phyloP scores from a whole-genome alignment of 2,329 filamentous ascomycete genomes.

The Aspergillus neotritici region DNA sequence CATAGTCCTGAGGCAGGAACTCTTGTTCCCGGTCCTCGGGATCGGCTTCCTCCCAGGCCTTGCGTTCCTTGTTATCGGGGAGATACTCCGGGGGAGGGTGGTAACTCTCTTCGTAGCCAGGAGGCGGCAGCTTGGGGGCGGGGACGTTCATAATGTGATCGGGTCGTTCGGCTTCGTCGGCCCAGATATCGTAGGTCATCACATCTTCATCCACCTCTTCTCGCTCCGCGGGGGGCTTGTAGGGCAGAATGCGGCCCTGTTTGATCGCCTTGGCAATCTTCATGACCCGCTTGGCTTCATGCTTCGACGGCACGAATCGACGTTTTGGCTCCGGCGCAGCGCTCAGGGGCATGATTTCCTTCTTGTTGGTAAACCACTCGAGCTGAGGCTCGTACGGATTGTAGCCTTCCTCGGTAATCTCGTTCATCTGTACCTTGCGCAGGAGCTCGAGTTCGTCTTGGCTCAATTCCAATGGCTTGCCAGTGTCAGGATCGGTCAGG shows the following conservation, averaged over 20 bases:
- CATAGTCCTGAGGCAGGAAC: slow-evolving; percentile 76
- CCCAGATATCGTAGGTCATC: slow-evolving; percentile 85
- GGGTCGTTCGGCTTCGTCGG: slow-evolving; percentile 75
- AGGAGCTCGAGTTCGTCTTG: slow-evolving; percentile 84
- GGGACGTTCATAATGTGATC: slow-evolving; percentile 92
- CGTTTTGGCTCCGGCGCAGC: slow-evolving; percentile 93
- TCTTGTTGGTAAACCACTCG: slow-evolving; percentile 85
- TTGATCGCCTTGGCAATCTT: slow-evolving; percentile 94
- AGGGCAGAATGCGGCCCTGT: slow-evolving; percentile 88
- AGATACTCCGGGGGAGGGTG: slow-evolving; percentile 94
- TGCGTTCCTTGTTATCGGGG: slow-evolving; percentile 75
- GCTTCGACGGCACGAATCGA: slow-evolving; percentile 91
- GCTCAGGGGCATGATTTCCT: slow-evolving; percentile 91
- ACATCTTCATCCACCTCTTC: slow-evolving; percentile 68
- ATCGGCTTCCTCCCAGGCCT: slow-evolving; percentile 77
- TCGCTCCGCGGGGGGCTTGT: slow-evolving; percentile 68
- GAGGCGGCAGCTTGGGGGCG: slow-evolving; percentile 86
- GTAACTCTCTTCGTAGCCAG: slow-evolving; percentile 92
- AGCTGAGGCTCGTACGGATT: slow-evolving; percentile 92
- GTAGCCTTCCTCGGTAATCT: slow-evolving; percentile 80
- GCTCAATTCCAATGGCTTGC: slow-evolving; percentile 82
- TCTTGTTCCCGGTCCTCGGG: slow-evolving; percentile 87
- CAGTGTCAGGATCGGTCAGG: slow-evolving; percentile 86
- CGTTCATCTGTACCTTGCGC: slow-evolving; percentile 80
- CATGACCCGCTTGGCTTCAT: slow-evolving; percentile 93